A percentile compares a stretch with the other conserved stretches of the same genome.
Conservation (phyloP, 2,329 filamentous ascomycete genomes). For the Apiospora aurea region DNA sequence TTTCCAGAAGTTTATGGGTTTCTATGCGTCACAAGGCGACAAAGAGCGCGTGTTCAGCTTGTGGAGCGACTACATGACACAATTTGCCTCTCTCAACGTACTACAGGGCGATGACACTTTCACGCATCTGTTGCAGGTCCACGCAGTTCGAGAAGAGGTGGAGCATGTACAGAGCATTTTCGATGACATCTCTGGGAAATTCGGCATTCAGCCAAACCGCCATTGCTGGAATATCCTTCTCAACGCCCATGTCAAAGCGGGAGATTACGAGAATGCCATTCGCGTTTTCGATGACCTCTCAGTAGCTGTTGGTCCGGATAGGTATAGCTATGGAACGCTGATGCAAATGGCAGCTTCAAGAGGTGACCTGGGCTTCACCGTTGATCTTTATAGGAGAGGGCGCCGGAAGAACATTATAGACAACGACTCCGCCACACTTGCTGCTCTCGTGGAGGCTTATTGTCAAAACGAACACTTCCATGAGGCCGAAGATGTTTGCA, state of each 20-base stretch:
- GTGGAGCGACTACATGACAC: conserved; percentile 51
- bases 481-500: conserved; percentile 66
- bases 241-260: conserved; percentile 70
- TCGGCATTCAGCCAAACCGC: conserved; percentile 62
- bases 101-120: conserved; percentile 49
- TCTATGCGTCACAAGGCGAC: conserved; percentile 57
- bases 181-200: conserved; percentile 62
- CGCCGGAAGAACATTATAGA: conserved; percentile 58
- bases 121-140: conserved; percentile 71
- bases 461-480: conserved; percentile 61
- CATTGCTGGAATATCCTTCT: conserved; percentile 80
- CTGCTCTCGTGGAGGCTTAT: conserved; percentile 72
- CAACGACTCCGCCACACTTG: conserved; percentile 61
- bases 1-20: conserved; percentile 56
- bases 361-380: conserved; percentile 76
- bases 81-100: conserved; percentile 43
- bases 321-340: conserved; percentile 73
- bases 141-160: conserved; percentile 73
- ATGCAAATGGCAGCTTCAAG: conserved; percentile 74
- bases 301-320: conserved; percentile 59
- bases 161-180: conserved; percentile 67
- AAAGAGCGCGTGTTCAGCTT: conserved; percentile 52
- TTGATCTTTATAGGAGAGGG: conserved; percentile 70
- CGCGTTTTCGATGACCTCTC: conserved; percentile 68
- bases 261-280: conserved; percentile 72